A percentile compares a stretch with the other conserved stretches of the same genome.
phyloP scores from a whole-genome alignment of 495 filamentous ascomycete genomes.

The Cairneyella variabilis region DNA sequence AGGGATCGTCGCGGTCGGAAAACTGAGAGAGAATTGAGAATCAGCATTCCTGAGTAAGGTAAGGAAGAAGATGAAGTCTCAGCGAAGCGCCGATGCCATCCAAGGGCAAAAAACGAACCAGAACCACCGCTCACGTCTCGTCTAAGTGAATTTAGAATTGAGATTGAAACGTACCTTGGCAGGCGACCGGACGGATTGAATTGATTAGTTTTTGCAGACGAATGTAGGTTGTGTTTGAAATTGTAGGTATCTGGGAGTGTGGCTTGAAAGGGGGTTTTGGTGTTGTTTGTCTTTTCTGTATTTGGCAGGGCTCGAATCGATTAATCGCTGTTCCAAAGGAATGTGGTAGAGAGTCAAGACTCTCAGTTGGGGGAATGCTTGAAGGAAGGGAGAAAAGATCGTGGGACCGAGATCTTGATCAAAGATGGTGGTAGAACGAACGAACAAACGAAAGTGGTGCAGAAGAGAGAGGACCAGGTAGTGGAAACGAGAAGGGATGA shows the following conservation, averaged over 20 bases:
- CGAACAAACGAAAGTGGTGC: conserved; percentile 30
- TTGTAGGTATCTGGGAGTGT: too few species aligned
- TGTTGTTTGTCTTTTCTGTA: conserved; percentile 6
- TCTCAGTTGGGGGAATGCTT: conserved; percentile 39
- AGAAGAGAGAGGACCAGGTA: conserved; percentile 25
- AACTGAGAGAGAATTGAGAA: conserved; percentile 1
- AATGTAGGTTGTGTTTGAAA: too few species aligned
- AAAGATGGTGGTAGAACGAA: conserved; percentile 30
- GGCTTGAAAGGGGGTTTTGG: too few species aligned
- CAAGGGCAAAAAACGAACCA: conserved; percentile 1
- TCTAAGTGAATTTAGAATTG: too few species aligned
- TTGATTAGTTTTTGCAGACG: conserved; percentile 3
- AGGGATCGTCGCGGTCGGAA: conserved; percentile 2
- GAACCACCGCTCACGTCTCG: too few species aligned
- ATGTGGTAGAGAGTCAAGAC: conserved; percentile 52
- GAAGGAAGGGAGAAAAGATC: conserved; percentile 22
- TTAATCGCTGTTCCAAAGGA: conserved; percentile 47
- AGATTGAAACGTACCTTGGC: conserved; percentile 15
- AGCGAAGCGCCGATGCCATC: too few species aligned
- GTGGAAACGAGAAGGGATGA: conserved; percentile 1
- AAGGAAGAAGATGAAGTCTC: too few species aligned
- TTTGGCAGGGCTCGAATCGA: conserved; percentile 15
- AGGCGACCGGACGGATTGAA: conserved; percentile 12
- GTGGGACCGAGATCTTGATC: conserved; percentile 6
- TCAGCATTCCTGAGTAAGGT: conserved; percentile 18